Conservation (phyloP, 2,329 filamentous ascomycete genomes). For the Hymenoscyphus linearis region DNA sequence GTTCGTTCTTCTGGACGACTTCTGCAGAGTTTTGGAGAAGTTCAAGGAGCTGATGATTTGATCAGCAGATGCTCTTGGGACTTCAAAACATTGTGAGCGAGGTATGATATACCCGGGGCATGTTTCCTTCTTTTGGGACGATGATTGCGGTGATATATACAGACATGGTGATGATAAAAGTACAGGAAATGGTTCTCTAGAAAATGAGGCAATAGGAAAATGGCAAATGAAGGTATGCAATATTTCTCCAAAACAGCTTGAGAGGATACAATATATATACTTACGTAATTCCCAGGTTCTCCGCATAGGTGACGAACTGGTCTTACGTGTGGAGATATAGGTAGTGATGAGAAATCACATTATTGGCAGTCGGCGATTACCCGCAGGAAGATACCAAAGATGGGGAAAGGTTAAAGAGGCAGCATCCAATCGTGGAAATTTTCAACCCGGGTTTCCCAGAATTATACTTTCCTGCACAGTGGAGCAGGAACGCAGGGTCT, state of each 20-base stretch:
- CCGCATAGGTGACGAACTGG: no score
- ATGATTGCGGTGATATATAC: slow-evolving; percentile 26
- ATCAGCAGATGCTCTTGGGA: background rate
- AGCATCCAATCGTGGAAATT: no score
- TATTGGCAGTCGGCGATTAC: no score
- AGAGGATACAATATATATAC: background rate
- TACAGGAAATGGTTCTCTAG: background rate
- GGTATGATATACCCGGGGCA: slow-evolving; percentile 22
- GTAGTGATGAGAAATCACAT: background rate
- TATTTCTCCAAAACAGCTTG: background rate
- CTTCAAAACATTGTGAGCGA: background rate
- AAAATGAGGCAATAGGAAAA: no score
- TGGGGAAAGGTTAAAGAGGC: no score
- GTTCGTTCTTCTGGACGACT: slow-evolving; percentile 25
- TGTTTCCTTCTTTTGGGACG: slow-evolving; percentile 25
- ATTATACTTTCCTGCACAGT: no score
- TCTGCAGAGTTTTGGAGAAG: slow-evolving; percentile 21
- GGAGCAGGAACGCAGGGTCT: no score
- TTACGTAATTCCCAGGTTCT: background rate
- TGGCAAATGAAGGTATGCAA: background rate
- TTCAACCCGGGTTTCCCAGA: no score
- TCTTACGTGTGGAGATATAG: background rate
- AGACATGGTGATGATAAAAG: slow-evolving; percentile 13
- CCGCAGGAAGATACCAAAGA: no score
- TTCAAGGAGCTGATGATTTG: slow-evolving; percentile 22